Evolutionary conservation across 768 basidiomycete genomes (phyloP), one percentile per base, ranked within the genome.

Genomic region (Leccinum imitatum): DNA sequence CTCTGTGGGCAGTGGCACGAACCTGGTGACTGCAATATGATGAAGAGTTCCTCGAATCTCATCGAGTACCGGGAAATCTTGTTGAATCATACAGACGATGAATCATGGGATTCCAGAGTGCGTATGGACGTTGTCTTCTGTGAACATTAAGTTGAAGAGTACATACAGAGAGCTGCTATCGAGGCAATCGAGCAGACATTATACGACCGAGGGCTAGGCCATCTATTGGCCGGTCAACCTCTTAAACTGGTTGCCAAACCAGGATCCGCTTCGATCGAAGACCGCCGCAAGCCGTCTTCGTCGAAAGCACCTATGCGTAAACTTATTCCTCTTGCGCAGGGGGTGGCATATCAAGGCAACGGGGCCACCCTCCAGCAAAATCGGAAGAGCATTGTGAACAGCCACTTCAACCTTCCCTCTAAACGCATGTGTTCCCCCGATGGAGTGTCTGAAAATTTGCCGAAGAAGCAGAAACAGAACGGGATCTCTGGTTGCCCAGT

Each of bases 51-150:
- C 17, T 80, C 84, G 58, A 84, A 90, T 68, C 77, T 93, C 21
- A 81, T 83, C 13, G 84, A 89, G 65, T 91, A 85, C 66, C 83
- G 90, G 48, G 78, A 81, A 50, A 85, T 90, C 75, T 72, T 92
- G 39, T 72, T 91, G 61, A 71, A 82, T 30, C 79, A 88, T 61
- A 77, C 81, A n/a, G 80, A 82, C 15, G 85, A 86, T 64, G 91
- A 93, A 63, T 77, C 88, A 48, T 79, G 82, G 66, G 84, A 87
- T 69, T 78, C 81, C 39, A 77, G 89, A 65, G 90, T 90, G 72
- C 23, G 70, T 65, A 77, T 75, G 25, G 3, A 58, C 19, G 17
- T 15, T 46, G 41, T 9, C 47, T 65, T 41, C 37, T 52, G n/a
- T 37, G 46, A 47, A 50, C 2, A 8, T 59, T 41, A 52, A 15